A percentile compares a stretch with the other conserved stretches of the same genome.
phyloP scores from a whole-genome alignment of 1,284 basidiomycete genomes.

The Prillingera fragicola region DNA sequence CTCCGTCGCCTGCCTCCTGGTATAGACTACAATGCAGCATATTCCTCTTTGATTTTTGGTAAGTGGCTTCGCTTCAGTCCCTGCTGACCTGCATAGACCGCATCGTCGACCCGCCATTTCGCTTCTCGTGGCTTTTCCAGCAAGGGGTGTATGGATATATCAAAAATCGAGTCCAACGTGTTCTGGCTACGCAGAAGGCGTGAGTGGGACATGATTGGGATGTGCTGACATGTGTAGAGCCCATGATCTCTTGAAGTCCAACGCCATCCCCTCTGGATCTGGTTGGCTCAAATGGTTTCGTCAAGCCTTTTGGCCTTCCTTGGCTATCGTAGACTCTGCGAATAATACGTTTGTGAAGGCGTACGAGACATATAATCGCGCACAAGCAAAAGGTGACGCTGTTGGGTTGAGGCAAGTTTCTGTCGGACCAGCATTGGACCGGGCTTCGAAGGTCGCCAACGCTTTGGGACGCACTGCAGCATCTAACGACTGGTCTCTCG shows the following conservation, averaged over 20 bases:
- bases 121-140: background rate
- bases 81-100: background rate
- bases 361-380: slow-evolving; percentile 10
- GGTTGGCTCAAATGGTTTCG: background rate
- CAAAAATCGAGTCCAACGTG: background rate
- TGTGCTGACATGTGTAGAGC: background rate
- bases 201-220: background rate
- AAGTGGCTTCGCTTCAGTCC: background rate
- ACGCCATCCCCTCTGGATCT: background rate
- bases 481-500: slow-evolving; percentile 7
- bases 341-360: slow-evolving; percentile 2
- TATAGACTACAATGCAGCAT: background rate
- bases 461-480: background rate
- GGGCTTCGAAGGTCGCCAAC: slow-evolving; percentile 1
- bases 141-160: background rate
- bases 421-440: slow-evolving; percentile 2
- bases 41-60: background rate
- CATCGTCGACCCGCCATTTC: background rate
- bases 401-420: background rate
- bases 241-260: background rate
- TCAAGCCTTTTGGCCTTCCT: too few species aligned
- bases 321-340: too few species aligned
- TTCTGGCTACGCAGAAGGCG: background rate
- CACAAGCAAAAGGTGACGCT: slow-evolving; percentile 6
- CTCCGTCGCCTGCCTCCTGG: background rate